Conservation (phyloP, 805 yeast species). For the Pachysolen tannophilus region DNA sequence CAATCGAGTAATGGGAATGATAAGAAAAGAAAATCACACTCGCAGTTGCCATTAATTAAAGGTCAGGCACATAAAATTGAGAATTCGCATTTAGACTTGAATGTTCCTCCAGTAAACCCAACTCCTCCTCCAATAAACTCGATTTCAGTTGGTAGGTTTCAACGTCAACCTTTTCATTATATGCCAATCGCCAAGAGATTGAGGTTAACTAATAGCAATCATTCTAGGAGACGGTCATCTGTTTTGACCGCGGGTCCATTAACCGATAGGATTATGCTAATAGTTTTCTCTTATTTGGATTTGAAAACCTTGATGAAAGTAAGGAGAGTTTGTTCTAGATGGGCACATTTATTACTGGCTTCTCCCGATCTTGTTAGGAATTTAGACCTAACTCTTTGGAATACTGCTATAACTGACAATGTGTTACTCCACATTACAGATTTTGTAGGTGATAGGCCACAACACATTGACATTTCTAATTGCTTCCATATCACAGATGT, state of each 20-base stretch:
- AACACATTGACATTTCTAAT: constrained; percentile 52
- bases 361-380: constrained; percentile 43
- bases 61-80: background rate
- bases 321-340: constrained; percentile 50
- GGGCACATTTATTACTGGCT: constrained; percentile 58
- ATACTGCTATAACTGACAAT: constrained; percentile 49
- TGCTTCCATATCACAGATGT: constrained; percentile 74
- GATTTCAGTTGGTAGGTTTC: constrained; percentile 21
- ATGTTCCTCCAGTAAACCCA: constrained; percentile 34
- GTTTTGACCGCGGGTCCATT: constrained; percentile 48
- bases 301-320: constrained; percentile 55
- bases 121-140: constrained; percentile 24
- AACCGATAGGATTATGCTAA: constrained; percentile 50
- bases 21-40: background rate
- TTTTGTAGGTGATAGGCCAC: constrained; percentile 66
- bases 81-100: background rate
- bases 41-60: too few species aligned
- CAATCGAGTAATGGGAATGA: background rate
- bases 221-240: constrained; percentile 46
- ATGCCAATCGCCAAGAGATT: constrained; percentile 47
- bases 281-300: constrained; percentile 43
- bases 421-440: constrained; percentile 52
- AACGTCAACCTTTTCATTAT: constrained; percentile 35
- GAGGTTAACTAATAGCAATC: constrained; percentile 35
- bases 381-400: constrained; percentile 57